phyloP scores from a whole-genome alignment of 2,329 filamentous ascomycete species.

The Nothopassalora personata region DNA sequence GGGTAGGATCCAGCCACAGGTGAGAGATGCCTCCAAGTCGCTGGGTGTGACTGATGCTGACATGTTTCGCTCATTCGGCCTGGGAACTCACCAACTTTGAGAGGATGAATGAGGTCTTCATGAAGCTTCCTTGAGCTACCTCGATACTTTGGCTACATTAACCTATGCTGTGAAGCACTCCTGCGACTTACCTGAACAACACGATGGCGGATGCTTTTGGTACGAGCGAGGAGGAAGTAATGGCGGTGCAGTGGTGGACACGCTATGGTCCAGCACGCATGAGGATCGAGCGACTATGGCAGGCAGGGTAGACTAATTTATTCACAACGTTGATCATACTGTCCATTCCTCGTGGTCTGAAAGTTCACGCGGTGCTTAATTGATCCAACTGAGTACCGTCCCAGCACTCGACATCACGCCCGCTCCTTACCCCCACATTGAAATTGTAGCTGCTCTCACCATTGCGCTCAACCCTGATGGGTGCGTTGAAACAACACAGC shows the following conservation, averaged over 20 bases:
- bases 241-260: not conserved
- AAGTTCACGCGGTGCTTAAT: no score
- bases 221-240: not conserved
- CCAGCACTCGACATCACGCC: no score
- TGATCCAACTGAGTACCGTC: no score
- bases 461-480: no score
- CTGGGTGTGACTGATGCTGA: not conserved
- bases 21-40: not conserved
- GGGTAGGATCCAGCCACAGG: slow-evolving; percentile 32
- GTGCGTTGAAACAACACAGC: no score
- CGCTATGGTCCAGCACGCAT: not conserved
- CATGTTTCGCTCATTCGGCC: slow-evolving; percentile 5
- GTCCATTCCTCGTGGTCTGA: no score
- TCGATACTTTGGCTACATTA: not conserved
- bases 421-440: no score
- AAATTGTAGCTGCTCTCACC: no score
- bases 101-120: slow-evolving; percentile 26
- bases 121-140: slow-evolving; percentile 19
- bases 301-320: no score
- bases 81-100: slow-evolving; percentile 26
- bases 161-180: no score
- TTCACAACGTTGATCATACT: no score
- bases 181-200: not conserved
- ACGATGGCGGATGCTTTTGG: not conserved
- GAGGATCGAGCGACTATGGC: not conserved